Base-by-base conservation (phyloP, 768 basidiomycete species). In the Mycena haematopus region DNA sequence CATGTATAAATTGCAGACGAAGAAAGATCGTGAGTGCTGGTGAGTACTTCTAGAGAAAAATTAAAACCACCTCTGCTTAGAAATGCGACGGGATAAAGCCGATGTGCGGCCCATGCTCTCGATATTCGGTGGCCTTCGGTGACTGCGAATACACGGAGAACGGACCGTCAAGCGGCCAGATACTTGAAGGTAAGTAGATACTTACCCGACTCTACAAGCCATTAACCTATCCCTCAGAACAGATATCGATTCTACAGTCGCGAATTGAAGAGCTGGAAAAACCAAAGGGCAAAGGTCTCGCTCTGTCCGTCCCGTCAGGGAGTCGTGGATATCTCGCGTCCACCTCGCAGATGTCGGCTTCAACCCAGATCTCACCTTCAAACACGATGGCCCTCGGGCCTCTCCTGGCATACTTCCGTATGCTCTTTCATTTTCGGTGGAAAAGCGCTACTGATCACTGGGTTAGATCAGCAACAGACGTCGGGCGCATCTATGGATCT, bases 101-200 rank as follows among this genome's bases (percentile, higher is more conserved):
- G 1, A 60, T 65, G 11, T 68, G 67, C 33, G 63, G 64, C 10
- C 67, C 49, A 24, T 68, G 67, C 40, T 50, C 53, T 0, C 50
- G 50, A 52, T 54, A 42, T 44, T 38, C 64, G 3, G 36, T 27
- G 17, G 25, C 52, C 7, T 57, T 62, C 11, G 64, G 58, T 6
- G 67, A 68, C 38, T 68, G 67, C 21, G 63, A 65, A 44, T 68
- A 63, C 54, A 35, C 42, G 4, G 67, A 68, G 22, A 29, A 36
- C 14, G 67, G 68, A 1, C 65, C 29, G 17, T 63, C 68, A 6
- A 42, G 38, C 22, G 56, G 31, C 14, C 61, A 68, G 31, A 38
- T 66, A 8, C 56, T 68, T 17, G 68, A 68, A 52, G 65, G 65
- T 63, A 15, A 31, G 6, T 25, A 15, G 2, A 13, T 45, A 3